Conservation (phyloP, 106 monocot genomes). For the Hemerocallis citrina region DNA sequence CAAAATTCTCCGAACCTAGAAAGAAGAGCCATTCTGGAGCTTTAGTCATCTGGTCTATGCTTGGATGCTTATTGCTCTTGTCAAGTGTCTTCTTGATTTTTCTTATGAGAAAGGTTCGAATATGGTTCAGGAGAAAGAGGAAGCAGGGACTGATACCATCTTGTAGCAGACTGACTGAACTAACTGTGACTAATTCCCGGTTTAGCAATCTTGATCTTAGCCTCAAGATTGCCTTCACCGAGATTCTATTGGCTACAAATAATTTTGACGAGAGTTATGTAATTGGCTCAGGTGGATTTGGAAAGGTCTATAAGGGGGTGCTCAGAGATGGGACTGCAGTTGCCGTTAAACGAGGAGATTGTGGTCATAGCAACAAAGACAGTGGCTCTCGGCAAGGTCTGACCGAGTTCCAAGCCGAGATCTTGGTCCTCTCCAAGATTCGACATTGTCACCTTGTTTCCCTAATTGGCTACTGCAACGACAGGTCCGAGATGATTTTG, state of each 20-base stretch:
- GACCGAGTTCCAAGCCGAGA: conserved; percentile 12
- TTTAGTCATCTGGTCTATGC: neutral
- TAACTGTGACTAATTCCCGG: neutral
- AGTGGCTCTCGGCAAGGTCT: conserved; percentile 9
- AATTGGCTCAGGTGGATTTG: conserved; percentile 16
- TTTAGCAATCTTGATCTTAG: neutral
- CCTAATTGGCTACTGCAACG: conserved; percentile 18
- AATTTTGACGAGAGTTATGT: conserved; percentile 12
- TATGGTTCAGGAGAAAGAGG: neutral
- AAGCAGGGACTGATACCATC: conserved; percentile 1
- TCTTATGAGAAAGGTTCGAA: neutral
- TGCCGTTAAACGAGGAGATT: conserved; percentile 13
- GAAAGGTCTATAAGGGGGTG: conserved; percentile 20
- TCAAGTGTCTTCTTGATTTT: neutral
- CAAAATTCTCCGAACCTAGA: neutral
- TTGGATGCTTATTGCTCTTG: neutral
- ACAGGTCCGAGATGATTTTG: conserved; percentile 15
- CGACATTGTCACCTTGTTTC: conserved; percentile 15
- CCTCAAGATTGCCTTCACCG: conserved; percentile 4
- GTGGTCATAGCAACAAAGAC: too few species aligned
- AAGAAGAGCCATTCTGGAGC: neutral
- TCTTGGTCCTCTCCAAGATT: conserved; percentile 6
- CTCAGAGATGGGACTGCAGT: conserved; percentile 15
- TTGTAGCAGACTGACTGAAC: conserved; percentile 1
- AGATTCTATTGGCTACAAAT: conserved; percentile 9